Conservation (phyloP, 768 basidiomycete species). For the Phylloporus arenicola region DNA sequence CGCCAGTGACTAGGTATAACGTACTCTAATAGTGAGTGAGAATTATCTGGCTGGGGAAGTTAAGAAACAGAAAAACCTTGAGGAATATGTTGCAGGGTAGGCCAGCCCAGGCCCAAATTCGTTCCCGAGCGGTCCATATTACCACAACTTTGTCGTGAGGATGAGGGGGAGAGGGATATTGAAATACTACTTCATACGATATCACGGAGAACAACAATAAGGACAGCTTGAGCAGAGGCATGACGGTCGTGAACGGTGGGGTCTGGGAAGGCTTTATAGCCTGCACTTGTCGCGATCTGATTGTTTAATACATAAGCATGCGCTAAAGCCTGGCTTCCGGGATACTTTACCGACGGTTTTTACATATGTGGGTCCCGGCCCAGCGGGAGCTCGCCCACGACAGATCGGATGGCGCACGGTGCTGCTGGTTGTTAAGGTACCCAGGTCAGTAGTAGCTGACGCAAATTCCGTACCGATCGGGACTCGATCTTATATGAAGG, state of each 20-base stretch:
- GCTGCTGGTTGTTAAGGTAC: too few relatives aligned
- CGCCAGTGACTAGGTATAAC: not conserved
- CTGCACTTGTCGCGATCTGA: not conserved
- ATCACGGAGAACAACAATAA: not conserved
- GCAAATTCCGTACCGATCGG: too few relatives aligned
- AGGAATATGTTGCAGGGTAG: not conserved
- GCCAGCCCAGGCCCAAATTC: not conserved
- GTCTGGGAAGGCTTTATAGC: not conserved
- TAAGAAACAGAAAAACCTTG: not conserved
- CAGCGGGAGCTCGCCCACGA: too few relatives aligned
- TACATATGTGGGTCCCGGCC: too few relatives aligned
- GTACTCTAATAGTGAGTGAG: not conserved
- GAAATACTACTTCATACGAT: not conserved
- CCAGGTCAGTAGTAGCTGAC: too few relatives aligned
- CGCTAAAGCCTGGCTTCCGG: not conserved
- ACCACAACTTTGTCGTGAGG: not conserved
- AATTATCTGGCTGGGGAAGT: not conserved
- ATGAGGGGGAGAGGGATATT: not conserved
- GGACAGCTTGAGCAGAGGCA: not conserved
- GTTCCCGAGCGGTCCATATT: not conserved
- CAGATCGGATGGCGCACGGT: too few relatives aligned
- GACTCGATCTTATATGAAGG: too few relatives aligned
- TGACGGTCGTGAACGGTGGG: not conserved
- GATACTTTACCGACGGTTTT: not conserved
- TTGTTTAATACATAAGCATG: not conserved